Evolutionary conservation across 768 basidiomycete genomes (phyloP), one percentile per base, ranked within the genome.

Genomic region (Boletus fagicola): DNA sequence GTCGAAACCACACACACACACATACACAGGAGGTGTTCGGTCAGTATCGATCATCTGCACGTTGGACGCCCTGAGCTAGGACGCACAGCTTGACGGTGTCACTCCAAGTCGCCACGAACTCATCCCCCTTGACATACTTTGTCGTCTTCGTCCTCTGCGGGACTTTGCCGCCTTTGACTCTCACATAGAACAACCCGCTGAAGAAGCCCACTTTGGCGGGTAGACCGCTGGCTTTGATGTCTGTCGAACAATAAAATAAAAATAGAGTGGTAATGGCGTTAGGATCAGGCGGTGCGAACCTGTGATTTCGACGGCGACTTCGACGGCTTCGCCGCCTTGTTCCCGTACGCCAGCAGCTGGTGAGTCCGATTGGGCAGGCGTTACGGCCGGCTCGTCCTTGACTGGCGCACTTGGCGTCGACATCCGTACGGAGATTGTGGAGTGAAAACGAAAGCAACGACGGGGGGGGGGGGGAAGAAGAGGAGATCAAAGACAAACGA

Each of bases 171-270:
- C 70, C 65, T 28, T 72, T 72, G 59, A 72, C 48, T 18, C 60
- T 56, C 48, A 72, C 55, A 18, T 70, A 72, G 54, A 70, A 72
- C 7, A 65, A 15, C 15, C 71, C 70, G 33, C 60, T 49, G 22
- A 72, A 74, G 35, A 72, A 13, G 35, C 71, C 71, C 15, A 72
- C 54, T 64, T 68, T 72, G 18, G 72, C 62, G 22, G 71, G 71
- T 8, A 72, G 62, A 38, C 70, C 72, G 33, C 68, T 74, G n/a
- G 71, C 71, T 55, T 70, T 72, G 61, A 72, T 72, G 58, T 64
- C 71, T 72, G 47, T 56, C 50, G n/a, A 9, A 16, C 5, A 13
- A 15, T 31, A 4, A 4, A 30, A 46, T 12, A 30, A n/a, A n/a
- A 10, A 46, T 12, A 30, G 12, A n/a, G 5, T 40, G 9, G n/a